Conservation (phyloP, 305 asterid genomes). For the Solanum hybrid region DNA sequence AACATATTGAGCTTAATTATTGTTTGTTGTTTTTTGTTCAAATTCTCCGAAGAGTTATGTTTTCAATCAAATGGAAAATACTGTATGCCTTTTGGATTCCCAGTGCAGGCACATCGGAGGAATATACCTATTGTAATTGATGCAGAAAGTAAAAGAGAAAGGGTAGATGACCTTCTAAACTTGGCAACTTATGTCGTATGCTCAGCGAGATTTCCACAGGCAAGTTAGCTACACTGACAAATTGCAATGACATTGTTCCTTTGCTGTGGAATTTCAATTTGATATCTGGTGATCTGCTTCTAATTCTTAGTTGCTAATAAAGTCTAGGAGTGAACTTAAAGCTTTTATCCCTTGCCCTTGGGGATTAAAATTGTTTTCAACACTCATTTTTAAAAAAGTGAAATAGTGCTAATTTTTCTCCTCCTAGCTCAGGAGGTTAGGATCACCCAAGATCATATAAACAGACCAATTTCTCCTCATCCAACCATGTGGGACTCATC, state of each 20-base stretch:
- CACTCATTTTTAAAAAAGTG: not conserved
- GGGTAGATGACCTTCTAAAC: slow-evolving; percentile 69
- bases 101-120: slow-evolving; percentile 86
- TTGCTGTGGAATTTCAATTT: not conserved
- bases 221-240: slow-evolving; percentile 18
- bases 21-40: not conserved
- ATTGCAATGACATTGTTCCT: not conserved
- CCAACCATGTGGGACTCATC: not conserved
- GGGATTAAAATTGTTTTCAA: not conserved
- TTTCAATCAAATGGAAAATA: slow-evolving; percentile 14
- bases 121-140: slow-evolving; percentile 81
- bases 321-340: not conserved
- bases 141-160: slow-evolving; percentile 84
- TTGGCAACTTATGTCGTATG: slow-evolving; percentile 63
- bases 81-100: slow-evolving; percentile 34
- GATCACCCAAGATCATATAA: not conserved
- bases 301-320: not conserved
- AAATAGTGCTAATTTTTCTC: not conserved
- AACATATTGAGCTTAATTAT: not conserved
- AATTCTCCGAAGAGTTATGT: not conserved
- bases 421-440: not conserved
- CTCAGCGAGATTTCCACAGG: slow-evolving; percentile 89
- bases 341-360: not conserved
- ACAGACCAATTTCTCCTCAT: not conserved
- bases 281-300: not conserved